These are phyloP conservation scores for Diaporthe ilicicola DNA, from an alignment of 2,329 filamentous ascomycete genomes.

Conservation along the genomic window DNA sequence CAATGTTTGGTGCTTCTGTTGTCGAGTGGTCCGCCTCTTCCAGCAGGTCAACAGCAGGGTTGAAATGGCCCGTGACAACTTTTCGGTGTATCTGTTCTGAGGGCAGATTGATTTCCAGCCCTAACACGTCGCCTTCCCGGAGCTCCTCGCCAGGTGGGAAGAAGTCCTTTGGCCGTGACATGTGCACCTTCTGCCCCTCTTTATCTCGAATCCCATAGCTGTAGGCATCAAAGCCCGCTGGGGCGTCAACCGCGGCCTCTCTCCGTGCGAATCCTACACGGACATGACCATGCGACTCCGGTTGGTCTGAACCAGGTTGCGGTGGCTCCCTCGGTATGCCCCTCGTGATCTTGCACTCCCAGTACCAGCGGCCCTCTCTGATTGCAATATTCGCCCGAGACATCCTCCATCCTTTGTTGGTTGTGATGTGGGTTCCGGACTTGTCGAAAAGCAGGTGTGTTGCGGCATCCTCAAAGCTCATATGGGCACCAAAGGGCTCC, in stretches of 20 bases:
- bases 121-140: conserved; percentile 90
- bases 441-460: conserved; percentile 85
- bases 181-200: conserved; percentile 89
- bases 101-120: conserved; percentile 90
- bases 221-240: conserved; percentile 89
- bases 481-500: conserved; percentile 81
- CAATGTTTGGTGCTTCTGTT: conserved; percentile 77
- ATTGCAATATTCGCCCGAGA: conserved; percentile 90
- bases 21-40: conserved; percentile 64
- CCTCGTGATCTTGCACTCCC: conserved; percentile 88
- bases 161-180: conserved; percentile 92
- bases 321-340: conserved; percentile 65
- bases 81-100: conserved; percentile 87
- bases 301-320: conserved; percentile 52
- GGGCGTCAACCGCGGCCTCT: conserved; percentile 83
- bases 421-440: conserved; percentile 80
- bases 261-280: conserved; percentile 87
- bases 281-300: conserved; percentile 68
- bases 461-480: conserved; percentile 93
- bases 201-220: conserved; percentile 94
- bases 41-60: conserved; percentile 78
- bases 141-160: conserved; percentile 82
- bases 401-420: conserved; percentile 92
- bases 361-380: conserved; percentile 90
- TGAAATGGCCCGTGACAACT: conserved; percentile 86